Base-by-base conservation (phyloP, 495 filamentous ascomycete species). In the Daldinia childiae region DNA sequence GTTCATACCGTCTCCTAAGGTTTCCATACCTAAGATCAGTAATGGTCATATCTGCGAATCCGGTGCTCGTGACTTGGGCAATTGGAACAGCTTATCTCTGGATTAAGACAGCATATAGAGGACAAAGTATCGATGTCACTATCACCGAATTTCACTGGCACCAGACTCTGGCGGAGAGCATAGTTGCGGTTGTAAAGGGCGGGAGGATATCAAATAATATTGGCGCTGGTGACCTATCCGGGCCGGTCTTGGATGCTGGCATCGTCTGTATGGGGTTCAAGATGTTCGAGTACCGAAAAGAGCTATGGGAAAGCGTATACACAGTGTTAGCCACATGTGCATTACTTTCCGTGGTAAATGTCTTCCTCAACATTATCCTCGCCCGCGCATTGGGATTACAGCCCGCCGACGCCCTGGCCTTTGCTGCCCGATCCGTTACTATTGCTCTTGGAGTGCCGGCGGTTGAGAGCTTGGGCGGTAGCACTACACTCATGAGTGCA, bases 181-280 rank as follows among this genome's bases (percentile, higher is more conserved):
- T 83, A 48, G 15, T 74, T 27, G 64, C 68, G n/a, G 65, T 67
- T 7, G n/a, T 27, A 7, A 17, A 58, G 4, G 74, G 64, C 9
- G 39, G 56, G 24, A 56, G 34, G 29, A 2, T 72, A n/a, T 36
- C 32, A 24, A n/a, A 3, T 30, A 66, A 73, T 43, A 76, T 84
- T 11, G 79, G 80, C 6, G 80, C 83, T 1, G 83, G 83, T 11
- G 82, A 85, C 60, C 51, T 84, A 11, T 79, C 82, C 0, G 71
- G 77, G 4, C 74, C 80, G 0, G 65, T 85, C 19, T 76, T 85
- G 17, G 82, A 84, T 58, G 77, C 82, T 4, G 82, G 83, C 12
- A 80, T 85, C 19, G 78, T 81, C 0, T 77, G 78, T 3, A 78
- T 83, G 79, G 83, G 83, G 0, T 76, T 85, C 54, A 85, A 85